Evolutionary conservation across 495 filamentous ascomycete genomes (phyloP).

Genomic region (Cercophora samala): DNA sequence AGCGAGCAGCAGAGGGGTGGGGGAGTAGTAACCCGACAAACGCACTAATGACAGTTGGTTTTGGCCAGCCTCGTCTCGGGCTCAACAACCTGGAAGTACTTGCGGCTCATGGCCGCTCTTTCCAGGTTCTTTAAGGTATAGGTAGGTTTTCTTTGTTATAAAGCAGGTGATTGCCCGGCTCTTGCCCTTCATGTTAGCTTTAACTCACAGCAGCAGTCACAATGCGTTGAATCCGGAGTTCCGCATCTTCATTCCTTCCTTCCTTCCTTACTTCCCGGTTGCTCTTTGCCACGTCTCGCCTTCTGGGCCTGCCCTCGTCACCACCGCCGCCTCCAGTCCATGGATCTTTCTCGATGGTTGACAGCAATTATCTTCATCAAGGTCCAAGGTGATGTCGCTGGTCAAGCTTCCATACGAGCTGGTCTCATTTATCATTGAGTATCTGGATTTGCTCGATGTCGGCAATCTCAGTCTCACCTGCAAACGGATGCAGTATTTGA

Average conservation of each 20-base stretch:
- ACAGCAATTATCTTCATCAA: neutral
- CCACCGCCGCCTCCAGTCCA: neutral
- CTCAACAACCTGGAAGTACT: no score
- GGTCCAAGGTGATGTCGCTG: constrained; percentile 28
- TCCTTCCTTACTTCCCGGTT: neutral
- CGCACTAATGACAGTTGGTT: no score
- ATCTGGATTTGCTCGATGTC: constrained; percentile 52
- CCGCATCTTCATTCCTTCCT: neutral
- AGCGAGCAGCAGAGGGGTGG: no score
- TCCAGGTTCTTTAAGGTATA: neutral
- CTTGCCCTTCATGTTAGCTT: neutral
- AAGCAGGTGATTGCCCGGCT: neutral
- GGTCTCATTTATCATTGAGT: constrained; percentile 55
- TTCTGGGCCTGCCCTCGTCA: neutral
- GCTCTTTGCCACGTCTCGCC: neutral
- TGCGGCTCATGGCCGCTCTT: no score
- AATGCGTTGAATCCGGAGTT: neutral
- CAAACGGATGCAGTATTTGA: constrained; percentile 49
- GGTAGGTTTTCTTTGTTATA: neutral
- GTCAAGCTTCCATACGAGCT: constrained; percentile 59
- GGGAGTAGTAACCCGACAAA: no score
- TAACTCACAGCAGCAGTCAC: neutral
- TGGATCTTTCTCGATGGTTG: neutral
- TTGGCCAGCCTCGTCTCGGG: no score
- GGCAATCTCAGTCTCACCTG: constrained; percentile 50